Conservation (phyloP, 169 alveolate species). For the Plasmodium malariae region DNA sequence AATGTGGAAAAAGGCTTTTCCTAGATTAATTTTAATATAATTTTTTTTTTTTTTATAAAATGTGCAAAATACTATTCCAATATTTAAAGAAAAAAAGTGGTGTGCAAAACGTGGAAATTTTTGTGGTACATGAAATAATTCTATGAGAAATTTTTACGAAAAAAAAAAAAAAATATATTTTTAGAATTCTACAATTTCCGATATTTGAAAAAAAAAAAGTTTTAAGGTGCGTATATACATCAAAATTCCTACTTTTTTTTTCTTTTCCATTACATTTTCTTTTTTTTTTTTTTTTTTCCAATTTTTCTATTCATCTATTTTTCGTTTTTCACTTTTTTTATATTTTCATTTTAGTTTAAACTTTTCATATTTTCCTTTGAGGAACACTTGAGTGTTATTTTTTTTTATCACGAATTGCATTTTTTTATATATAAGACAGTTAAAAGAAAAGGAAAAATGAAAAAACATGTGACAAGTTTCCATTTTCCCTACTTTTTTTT, state of each 20-base stretch:
- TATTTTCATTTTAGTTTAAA: constrained; percentile 5
- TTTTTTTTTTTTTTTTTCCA: constrained; percentile 27
- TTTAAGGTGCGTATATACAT: constrained; percentile 74
- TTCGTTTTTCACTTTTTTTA: constrained; percentile 25
- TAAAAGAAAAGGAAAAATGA: constrained; percentile 14
- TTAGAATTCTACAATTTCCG: constrained; percentile 63
- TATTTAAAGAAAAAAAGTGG: constrained; percentile 5
- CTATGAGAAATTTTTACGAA: constrained; percentile 57
- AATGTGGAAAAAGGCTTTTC: neutral
- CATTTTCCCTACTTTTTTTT: constrained; percentile 4
- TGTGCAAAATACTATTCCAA: constrained; percentile 1
- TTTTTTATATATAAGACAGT: constrained; percentile 39
- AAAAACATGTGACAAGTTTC: constrained; percentile 9
- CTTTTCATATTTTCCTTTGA: constrained; percentile 30
- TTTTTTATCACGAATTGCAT: constrained; percentile 7
- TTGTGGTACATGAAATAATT: constrained; percentile 29
- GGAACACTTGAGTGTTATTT: neutral
- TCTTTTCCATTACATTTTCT: constrained; percentile 21
- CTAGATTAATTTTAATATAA: neutral
- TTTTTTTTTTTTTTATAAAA: constrained; percentile 5
- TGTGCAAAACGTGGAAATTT: constrained; percentile 37
- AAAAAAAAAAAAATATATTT: constrained; percentile 25
- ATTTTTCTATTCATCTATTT: constrained; percentile 34
- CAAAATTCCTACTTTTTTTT: constrained; percentile 7
- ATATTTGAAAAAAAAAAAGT: constrained; percentile 39